Conservation (phyloP, 1,284 basidiomycete species). For the Trametes versicolor region DNA sequence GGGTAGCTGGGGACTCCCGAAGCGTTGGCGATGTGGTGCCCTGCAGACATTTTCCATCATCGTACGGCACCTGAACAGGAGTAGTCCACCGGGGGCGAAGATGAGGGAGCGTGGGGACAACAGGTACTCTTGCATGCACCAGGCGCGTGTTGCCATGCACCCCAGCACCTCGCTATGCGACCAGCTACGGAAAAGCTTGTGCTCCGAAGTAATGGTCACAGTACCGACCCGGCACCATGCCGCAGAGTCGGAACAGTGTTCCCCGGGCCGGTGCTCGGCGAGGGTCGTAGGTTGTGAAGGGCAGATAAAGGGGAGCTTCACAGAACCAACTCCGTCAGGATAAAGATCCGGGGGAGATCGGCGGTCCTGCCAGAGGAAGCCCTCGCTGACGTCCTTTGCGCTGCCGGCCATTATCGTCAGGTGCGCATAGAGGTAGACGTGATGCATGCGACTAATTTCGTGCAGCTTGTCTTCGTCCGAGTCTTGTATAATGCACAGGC, state of each 20-base stretch:
- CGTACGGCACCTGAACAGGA: neutral
- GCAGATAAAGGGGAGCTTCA: constrained; percentile 7
- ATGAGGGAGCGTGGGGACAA: constrained; percentile 27
- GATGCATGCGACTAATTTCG: no score
- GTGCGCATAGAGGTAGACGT: no score
- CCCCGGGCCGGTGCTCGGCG: neutral
- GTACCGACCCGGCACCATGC: neutral
- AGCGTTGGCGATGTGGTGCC: neutral
- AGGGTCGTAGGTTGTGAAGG: neutral
- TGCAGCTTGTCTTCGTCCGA: no score
- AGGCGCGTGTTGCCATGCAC: constrained; percentile 23
- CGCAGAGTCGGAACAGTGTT: neutral
- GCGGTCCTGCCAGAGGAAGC: neutral
- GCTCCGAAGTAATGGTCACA: no score
- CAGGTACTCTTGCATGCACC: no score
- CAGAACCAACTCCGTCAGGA: no score
- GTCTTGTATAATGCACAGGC: no score
- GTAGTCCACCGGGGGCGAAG: constrained; percentile 14
- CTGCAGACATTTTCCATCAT: neutral
- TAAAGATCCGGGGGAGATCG: no score
- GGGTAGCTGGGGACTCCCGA: neutral
- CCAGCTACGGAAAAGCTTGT: no score
- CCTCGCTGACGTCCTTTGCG: neutral
- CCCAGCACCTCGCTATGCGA: neutral
- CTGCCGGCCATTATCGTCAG: no score